phyloP scores from a whole-genome alignment of 345 rosid genomes.

The Populus davidiana region DNA sequence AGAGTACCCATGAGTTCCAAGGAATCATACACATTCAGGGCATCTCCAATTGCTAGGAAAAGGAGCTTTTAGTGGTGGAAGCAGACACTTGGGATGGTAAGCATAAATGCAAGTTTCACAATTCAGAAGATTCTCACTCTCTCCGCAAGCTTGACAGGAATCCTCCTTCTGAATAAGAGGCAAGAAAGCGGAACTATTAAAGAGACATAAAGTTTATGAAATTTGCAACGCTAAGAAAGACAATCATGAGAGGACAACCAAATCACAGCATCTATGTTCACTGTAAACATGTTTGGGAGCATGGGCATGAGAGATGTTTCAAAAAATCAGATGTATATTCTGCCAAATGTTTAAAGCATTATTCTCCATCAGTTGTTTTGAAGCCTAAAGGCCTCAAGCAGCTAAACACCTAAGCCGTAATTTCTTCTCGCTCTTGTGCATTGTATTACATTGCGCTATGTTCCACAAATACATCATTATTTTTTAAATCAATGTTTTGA shows the following conservation, averaged over 20 bases:
- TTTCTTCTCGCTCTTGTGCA: background rate
- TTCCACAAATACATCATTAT: background rate
- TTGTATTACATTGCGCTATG: background rate
- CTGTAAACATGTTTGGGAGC: background rate
- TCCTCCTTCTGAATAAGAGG: slow-evolving; percentile 48
- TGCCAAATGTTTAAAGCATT: background rate
- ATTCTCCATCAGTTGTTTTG: background rate
- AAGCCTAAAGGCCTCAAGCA: background rate
- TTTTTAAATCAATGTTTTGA: background rate
- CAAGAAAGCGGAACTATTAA: slow-evolving; percentile 7
- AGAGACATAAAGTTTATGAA: background rate
- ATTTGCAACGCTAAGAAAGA: background rate
- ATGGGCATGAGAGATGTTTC: background rate
- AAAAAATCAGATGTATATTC: background rate
- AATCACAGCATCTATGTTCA: background rate
- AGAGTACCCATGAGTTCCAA: slow-evolving; percentile 5
- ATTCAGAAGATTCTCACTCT: slow-evolving; percentile 59
- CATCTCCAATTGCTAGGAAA: slow-evolving; percentile 83
- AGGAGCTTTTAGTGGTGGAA: slow-evolving; percentile 76
- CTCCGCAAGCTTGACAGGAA: slow-evolving; percentile 93
- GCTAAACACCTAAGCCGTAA: background rate
- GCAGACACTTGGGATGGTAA: slow-evolving; percentile 77
- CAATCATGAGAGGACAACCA: background rate
- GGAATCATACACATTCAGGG: slow-evolving; percentile 80
- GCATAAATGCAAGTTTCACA: slow-evolving; percentile 86